Evolutionary conservation across 129 eudicot genomes (phyloP), one percentile per base, ranked within the genome.

Genomic region (Helichrysum umbraculigerum): DNA sequence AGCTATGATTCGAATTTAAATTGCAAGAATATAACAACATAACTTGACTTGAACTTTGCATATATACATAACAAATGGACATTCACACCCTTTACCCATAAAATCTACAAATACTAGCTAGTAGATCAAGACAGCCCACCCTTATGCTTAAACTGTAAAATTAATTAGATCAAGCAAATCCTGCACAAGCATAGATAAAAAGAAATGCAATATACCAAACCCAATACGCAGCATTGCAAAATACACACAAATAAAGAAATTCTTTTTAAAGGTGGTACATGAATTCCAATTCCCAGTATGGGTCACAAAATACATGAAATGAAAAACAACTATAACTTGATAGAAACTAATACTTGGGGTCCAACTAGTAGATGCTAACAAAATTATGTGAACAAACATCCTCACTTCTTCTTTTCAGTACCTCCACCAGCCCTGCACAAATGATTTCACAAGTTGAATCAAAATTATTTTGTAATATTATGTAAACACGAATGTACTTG

Each of bases 321-420:
- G 7, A 37, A 42, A 60, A 4, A 3, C 14, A 70, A 71, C 82
- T 78, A 71, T 41, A 17, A 70, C 82, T 44, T 52, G 59, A 68
- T 68, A 17, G 62, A 70, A 66, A 56, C 78, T 74, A 63, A 30
- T 37, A 50, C 29, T 22, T 62, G 16, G 7, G 44, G 7, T 32
- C 64, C 59, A 61, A 41, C 70, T 60, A 61, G 42, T 9, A 39
- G 51, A 39, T 25, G 30, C 20, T 14, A 60, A 19, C 78, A 79
- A 79, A 66, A 79, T 28, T 73, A 58, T 33, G 71, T 28, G 21
- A 66, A 19, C 56, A 74, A 71, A 62, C 28, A 5, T 58, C 78
- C 74, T 88, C 86, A 88, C 88, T 88, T 88, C 54, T 88, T 88
- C 92, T 88, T 88, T 70, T 86, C 93, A 3, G 83, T 85, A 75